Evolutionary conservation across 2,329 filamentous ascomycete species (phyloP), one percentile per base, ranked within the genome.

Genomic region (Monosporascus sp.): DNA sequence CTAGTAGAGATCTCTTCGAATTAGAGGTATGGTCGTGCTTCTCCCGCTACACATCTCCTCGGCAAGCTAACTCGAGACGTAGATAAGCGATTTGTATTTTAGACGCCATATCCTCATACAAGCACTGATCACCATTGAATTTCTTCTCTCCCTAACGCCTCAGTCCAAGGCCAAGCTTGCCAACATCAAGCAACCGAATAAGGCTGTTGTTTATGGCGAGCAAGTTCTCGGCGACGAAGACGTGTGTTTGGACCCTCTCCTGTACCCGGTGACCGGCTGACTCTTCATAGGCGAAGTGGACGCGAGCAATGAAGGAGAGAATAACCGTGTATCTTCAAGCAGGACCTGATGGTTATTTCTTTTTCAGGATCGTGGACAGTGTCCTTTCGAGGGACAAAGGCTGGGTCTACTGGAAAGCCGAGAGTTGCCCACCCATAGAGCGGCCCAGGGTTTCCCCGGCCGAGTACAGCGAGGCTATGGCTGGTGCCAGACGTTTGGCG

Each of bases 341-440:
- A 62, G 90, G 90, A 20, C 74, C 79, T 43, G 92, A 96, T 65
- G 94, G 94, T 31, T 89, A 90, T 59, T 96, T 96, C 71, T 99
- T 97, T 71, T 88, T 91, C 72, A 87, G 94, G 40, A 96, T 97
- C 84, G 91, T 99, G 34, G 93, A 97, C 69, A 97, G 92, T 14
- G 93, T 99, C 34, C 82, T 99, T 31, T 90, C 91, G 24, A 83
- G 94, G 58, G 94, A 99, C 71, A 97, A 97, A 76, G 97, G 97
- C 68, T 99, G 95, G 95, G 91, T 95, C 45, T 87, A 91, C 58
- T 99, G 94, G 94, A 99, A 99, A 74, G 87, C 93, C 56, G 91
- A 97, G 69, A 90, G 87, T 61, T 99, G 94, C 68, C 90, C 91
- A 24, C 83, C 87, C 6, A 97, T 99, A 65, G 86, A 92, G 66